Base-by-base conservation (phyloP, 306 rosid genomes). In the Casuarina cunninghamiana region DNA sequence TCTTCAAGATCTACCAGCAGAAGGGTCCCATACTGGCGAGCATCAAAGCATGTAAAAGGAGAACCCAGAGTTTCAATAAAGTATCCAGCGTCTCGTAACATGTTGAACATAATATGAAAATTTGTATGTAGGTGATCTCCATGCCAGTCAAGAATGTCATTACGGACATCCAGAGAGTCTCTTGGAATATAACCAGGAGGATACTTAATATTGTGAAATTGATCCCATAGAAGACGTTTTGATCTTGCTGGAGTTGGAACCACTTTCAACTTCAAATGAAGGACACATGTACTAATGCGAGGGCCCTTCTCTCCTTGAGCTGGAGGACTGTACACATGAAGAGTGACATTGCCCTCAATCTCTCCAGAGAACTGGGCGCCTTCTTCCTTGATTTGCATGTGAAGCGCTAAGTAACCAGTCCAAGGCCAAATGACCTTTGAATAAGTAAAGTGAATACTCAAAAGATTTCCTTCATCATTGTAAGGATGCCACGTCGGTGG, bases 141-240 rank as follows among this genome's bases (percentile, higher is more conserved):
- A 73, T 95, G 99, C 99, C 99, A 95, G 80, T 95, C 99, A 71
- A 95, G 97, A 80, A 95, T 95, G 88, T 95, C 99, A 83, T 93
- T 95, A 41, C 97, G 97, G 78, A 95, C 97, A 84, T 95, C 97
- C 90, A 95, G 85, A 68, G 99, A 95, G 73, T 95, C 99, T 81
- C 99, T 87, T 2, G 99, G 97, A 77, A 95, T 95, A 83, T 95
- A 95, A 77, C 97, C 99, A 81, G 97, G 97, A 67, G 99, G 99
- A 73, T 95, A 95, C 79, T 95, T 93, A 68, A 95, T 93, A 75
- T 77, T 95, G 87, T 91, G 99, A 90, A 93, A 95, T 84, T 95
- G 98, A 83, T 94, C 98, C 98, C 98, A 94, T 89, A 94, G 83
- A 80, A 94, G 53, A 69, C 98, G 87, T 86, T 87, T 92, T 51